Conservation (phyloP, 768 basidiomycete genomes). For the Leccinum longicurvipes region DNA sequence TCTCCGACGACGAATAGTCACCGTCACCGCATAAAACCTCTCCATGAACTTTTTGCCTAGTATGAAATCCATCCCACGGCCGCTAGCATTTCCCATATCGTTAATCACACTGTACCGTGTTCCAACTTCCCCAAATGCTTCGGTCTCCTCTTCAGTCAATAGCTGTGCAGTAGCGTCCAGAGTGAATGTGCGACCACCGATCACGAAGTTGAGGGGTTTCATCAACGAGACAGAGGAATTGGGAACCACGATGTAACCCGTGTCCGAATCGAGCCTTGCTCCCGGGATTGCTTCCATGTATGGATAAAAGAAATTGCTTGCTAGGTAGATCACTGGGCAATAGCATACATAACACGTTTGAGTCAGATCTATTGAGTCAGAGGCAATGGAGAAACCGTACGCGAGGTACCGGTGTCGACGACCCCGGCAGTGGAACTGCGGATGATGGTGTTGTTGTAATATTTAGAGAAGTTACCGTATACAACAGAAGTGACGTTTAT, state of each 20-base stretch:
- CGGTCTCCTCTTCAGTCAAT: neutral
- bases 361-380: neutral
- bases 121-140: neutral
- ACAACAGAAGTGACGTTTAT: conserved; percentile 21
- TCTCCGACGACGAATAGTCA: neutral
- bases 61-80: neutral
- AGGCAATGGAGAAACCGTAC: neutral
- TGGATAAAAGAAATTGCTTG: conserved; percentile 5
- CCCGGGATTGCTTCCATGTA: conserved; percentile 15
- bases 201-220: conserved; percentile 8
- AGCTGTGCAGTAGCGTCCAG: neutral
- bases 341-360: neutral
- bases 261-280: neutral
- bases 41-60: neutral
- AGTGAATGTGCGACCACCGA: neutral
- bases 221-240: conserved; percentile 3
- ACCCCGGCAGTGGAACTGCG: neutral
- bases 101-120: neutral
- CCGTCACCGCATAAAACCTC: neutral
- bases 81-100: neutral
- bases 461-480: conserved; percentile 11
- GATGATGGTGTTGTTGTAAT: conserved; percentile 15
- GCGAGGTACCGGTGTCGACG: neutral
- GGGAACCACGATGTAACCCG: conserved; percentile 8
- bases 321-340: conserved; percentile 8